Base-by-base conservation (phyloP, 176 grass and related monocot species). In the Aechmea fasciata region DNA sequence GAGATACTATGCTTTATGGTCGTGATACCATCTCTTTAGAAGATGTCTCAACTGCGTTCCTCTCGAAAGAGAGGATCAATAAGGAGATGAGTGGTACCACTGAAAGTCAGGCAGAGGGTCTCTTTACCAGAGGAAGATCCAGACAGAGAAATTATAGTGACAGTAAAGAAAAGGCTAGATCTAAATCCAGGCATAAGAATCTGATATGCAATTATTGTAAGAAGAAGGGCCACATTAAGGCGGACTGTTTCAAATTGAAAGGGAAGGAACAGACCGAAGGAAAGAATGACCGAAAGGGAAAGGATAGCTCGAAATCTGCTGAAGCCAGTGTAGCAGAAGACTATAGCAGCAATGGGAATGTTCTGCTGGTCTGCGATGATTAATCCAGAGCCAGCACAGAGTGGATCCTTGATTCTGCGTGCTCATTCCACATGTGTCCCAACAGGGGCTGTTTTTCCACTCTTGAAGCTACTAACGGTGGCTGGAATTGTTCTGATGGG, bases 361-460 rank as follows among this genome's bases (percentile, higher is more conserved):
- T 29, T 29, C 28, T 29, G 28, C n/a, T 3, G 3, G 2, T 29
- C 2, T 29, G 28, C 28, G 28, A 29, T 29, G 28, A 29, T 29
- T 0, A 29, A 29, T 29, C 28, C 3, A n/a, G 28, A 29, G 28
- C 28, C 28, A 3, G n/a, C n/a, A 3, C 28, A 53, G 51, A 53
- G 2, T 53, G 51, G 9, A 53, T 15, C 4, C 11, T 53, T 2
- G 51, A 53, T 15, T 53, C n/a, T n/a, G n/a, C 51, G 13, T 53
- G 51, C 14, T 53, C 51, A 11, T 71, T 73, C 47, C 69, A 80
- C 19, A 80, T 80, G 25, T 67, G 29, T 15, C 18, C 33, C 2
- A 50, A 75, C 47, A 49, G 63, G 50, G 70, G n/a, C n/a, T n/a
- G n/a, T n/a, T 80, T 68, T 15, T n/a, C 1, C 48, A 57, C 70